Evolutionary conservation across 257 asterid genomes (phyloP).

Genomic region (Paraleonurus japonicus): DNA sequence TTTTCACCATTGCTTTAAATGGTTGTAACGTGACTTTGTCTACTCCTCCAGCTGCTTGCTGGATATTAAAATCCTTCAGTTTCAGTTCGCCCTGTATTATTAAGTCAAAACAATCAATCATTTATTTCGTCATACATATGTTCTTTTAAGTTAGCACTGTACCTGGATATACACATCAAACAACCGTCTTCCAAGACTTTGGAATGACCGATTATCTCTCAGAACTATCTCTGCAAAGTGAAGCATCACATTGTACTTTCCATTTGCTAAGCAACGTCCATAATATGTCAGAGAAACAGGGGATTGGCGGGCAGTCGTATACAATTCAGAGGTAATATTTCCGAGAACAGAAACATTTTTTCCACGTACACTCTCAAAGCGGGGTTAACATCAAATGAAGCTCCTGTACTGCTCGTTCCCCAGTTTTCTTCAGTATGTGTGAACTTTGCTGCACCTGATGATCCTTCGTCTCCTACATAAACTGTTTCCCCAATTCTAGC

Average conservation of each 20-base stretch:
- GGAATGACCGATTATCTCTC: constrained; percentile 46
- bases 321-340: constrained; percentile 27
- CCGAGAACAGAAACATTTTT: constrained; percentile 39
- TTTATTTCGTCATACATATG: too few species aligned
- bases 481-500: constrained; percentile 26
- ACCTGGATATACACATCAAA: constrained; percentile 75
- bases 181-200: constrained; percentile 60
- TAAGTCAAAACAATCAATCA: too few species aligned
- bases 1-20: constrained; percentile 33
- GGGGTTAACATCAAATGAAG: constrained; percentile 29
- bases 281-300: constrained; percentile 58
- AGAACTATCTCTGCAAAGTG: constrained; percentile 60
- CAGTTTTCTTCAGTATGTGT: constrained; percentile 30
- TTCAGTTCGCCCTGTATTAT: constrained; percentile 41
- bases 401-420: constrained; percentile 61
- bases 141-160: too few species aligned
- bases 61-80: constrained; percentile 46
- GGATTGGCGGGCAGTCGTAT: constrained; percentile 49
- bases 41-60: constrained; percentile 43
- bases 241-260: constrained; percentile 60
- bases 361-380: constrained; percentile 25
- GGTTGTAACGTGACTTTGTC: constrained; percentile 24
- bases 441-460: constrained; percentile 43
- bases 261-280: constrained; percentile 64
- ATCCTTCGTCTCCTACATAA: constrained; percentile 42